Base-by-base conservation (phyloP, 768 basidiomycete genomes). In the Cyclocybe aegerita region DNA sequence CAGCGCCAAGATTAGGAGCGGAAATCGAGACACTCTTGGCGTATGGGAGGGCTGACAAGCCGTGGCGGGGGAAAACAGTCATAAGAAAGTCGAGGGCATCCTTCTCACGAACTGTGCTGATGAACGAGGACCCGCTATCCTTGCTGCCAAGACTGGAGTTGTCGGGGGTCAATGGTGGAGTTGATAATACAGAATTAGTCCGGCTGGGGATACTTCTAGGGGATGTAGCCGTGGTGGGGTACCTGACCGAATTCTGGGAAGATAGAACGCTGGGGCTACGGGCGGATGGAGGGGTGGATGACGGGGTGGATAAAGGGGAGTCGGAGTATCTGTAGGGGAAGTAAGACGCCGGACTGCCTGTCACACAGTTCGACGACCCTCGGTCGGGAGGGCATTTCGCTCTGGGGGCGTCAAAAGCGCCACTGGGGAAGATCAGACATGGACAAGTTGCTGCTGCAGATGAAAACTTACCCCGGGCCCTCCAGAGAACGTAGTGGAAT, bases 341-440 rank as follows among this genome's bases (percentile, higher is more conserved):
- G 54, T 68, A 71, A 65, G 77, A 75, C 90, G 89, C 81, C 85
- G 81, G 80, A 76, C 84, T 80, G 88, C 81, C 91, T 93, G 87
- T 93, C 91, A 93, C 91, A 82, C 89, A 86, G 80, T 81, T 83
- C 78, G 83, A 85, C 90, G 91, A 93, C 91, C 91, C 91, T 88
- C 91, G 66, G 67, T 90, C 86, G 61, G 90, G 90, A 90, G 90
- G 91, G 91, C 91, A 93, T 93, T 93, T 93, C 58, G 72, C 72
- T 64, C 80, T 85, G 60, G 90, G 89, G 79, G 75, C 78, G 90
- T 93, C 91, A 93, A 93, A 93, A 91, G 75, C 90, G 86, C 91
- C 91, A 93, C 91, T 92, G 53, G 3, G 44, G 4, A 42, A 39
- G n/a, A 36, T 37, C 46, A 60, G 46, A 17, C 49, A 31, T 58